Conservation (phyloP, 2,329 filamentous ascomycete genomes). For the Sporothrix curviconia region DNA sequence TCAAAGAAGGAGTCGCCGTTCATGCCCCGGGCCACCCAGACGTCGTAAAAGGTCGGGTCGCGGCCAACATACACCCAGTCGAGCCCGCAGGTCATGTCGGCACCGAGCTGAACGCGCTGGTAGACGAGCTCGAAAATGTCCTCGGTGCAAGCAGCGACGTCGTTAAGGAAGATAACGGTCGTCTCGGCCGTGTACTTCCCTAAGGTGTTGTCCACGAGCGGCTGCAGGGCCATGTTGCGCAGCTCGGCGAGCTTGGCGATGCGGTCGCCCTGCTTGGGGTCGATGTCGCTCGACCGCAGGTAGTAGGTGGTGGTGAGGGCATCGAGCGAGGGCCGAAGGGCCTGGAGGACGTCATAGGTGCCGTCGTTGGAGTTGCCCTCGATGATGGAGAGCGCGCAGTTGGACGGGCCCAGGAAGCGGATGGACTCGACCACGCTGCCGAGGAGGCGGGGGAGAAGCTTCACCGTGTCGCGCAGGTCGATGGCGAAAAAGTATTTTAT, state of each 20-base stretch:
- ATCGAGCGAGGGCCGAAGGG: conserved; percentile 34
- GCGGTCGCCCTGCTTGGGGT: conserved; percentile 40
- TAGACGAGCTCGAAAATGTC: conserved; percentile 52
- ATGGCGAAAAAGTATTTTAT: conserved; percentile 46
- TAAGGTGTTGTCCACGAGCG: conserved; percentile 36
- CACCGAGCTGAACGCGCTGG: conserved; percentile 39
- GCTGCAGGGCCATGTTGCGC: conserved; percentile 61
- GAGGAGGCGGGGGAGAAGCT: conserved; percentile 44
- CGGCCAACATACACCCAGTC: conserved; percentile 45
- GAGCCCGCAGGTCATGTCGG: conserved; percentile 53
- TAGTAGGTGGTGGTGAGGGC: conserved; percentile 35
- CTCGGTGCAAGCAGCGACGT: conserved; percentile 46
- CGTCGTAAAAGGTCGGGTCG: conserved; percentile 49
- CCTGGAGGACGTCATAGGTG: conserved; percentile 43
- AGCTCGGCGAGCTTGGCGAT: conserved; percentile 67
- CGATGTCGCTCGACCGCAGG: conserved; percentile 35
- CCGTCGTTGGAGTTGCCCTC: conserved; percentile 51
- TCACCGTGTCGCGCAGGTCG: conserved; percentile 39
- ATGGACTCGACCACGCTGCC: conserved; percentile 38
- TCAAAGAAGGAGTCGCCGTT: conserved; percentile 50
- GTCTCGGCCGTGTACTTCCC: conserved; percentile 27
- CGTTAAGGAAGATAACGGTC: conserved; percentile 47
- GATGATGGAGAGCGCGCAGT: conserved; percentile 48
- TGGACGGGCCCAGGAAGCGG: conserved; percentile 35
- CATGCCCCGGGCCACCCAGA: conserved; percentile 49